These are phyloP conservation scores for Pleodorina starrii DNA, from an alignment of 139 green algal species.

Conservation along the genomic window DNA sequence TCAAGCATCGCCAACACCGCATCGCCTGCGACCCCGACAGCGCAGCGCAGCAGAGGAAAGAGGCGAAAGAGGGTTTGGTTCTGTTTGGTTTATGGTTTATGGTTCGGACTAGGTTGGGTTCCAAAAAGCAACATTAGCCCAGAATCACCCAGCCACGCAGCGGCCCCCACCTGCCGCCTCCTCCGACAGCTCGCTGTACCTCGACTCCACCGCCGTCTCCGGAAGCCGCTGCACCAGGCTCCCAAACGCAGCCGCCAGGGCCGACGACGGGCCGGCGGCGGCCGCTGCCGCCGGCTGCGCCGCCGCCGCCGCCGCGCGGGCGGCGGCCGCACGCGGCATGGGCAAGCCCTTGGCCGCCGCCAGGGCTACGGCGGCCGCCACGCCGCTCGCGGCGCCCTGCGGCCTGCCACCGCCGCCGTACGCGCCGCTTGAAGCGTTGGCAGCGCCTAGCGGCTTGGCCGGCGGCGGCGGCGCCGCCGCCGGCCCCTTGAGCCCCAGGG, in stretches of 20 bases:
- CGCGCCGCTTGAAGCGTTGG: not conserved
- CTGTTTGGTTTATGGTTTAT: no score
- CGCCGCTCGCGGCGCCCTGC: not conserved
- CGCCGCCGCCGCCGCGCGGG: not conserved
- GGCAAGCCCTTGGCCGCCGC: conserved; percentile 9
- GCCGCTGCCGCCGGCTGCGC: not conserved
- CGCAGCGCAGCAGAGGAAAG: not conserved
- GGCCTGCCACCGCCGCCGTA: not conserved
- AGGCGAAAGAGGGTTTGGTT: not conserved
- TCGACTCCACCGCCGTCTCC: not conserved
- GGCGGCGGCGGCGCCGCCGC: not conserved
- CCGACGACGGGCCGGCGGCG: not conserved
- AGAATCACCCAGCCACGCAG: not conserved
- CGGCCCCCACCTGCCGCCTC: conserved; percentile 37
- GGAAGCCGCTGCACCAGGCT: conserved; percentile 16
- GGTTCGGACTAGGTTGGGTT: no score
- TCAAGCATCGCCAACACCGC: conserved; percentile 45
- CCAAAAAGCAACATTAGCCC: not conserved
- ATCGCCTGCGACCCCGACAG: not conserved
- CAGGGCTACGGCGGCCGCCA: not conserved
- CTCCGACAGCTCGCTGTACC: conserved; percentile 17
- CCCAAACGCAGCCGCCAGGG: conserved; percentile 46
- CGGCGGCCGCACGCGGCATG: not conserved
- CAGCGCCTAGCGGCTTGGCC: not conserved
- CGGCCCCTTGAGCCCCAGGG: not conserved